Base-by-base conservation (phyloP, 139 green algal species). In the Desmodesmus armatus region DNA sequence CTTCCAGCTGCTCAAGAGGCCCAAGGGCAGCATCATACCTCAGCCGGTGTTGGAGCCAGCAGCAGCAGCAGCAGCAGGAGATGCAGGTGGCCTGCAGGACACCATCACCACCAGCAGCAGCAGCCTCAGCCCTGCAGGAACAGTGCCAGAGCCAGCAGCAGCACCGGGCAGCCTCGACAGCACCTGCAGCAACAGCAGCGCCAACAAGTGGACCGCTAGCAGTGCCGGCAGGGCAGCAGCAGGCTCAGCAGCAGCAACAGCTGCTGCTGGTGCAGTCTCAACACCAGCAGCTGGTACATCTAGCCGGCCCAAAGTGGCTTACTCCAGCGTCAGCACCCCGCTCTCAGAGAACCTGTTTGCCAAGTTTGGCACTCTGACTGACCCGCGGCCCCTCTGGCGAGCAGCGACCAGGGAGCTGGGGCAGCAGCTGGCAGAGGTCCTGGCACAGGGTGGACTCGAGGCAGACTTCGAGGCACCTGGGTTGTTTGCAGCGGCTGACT, bases 401-500 rank as follows among this genome's bases (percentile, higher is more conserved):
- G 67, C 31, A 0, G 90, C 92, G 25, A 93, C 91, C 3, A 49
- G 71, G 67, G 84, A 93, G 85, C 91, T 97, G 47, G 92, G 92
- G 1, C 71, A 86, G 71, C 80, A 86, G 29, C 63, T 80, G 2
- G 41, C 65, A 13, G 81, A 89, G 85, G 65, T 92, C 25, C 82
- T 89, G 43, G 74, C 82, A 0, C 87, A 90, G 83, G 91, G 89
- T 15, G 89, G 89, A 2, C 11, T 85, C 6, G 91, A 90, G 43
- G 92, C 93, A 0, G 90, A 89, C 0, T 74, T 84, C 2, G 89
- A 94, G 60, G 94, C 91, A 5, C 93, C 93, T 19, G 90, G 70
- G 73, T 35, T 97, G 13, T 96, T 93, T 74, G 83, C 86, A 21
- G 90, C 93, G 0, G 83, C 95, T 72, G 95, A 97, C 40, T 72